Percentiles rank a stretch among this genome's conserved stretches.
phyloP scores from a whole-genome alignment of 2,329 filamentous ascomycete species.

The Chaetomiaceae sp. region DNA sequence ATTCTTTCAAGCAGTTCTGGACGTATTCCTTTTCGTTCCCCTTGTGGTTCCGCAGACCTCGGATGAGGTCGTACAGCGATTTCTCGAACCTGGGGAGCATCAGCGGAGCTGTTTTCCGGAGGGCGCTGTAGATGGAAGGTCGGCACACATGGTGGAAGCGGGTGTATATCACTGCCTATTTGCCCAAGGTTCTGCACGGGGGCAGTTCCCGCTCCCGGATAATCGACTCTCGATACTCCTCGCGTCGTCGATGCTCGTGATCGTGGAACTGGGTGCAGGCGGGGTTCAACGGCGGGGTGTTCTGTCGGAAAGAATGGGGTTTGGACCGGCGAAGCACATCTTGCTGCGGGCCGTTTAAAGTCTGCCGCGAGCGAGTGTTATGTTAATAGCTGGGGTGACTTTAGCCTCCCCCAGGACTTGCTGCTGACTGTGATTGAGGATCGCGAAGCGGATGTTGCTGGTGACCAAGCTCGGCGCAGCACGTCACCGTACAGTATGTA shows the following conservation, averaged over 20 bases:
- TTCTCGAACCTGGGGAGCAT: slow-evolving; percentile 84
- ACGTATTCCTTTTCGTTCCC: slow-evolving; percentile 95
- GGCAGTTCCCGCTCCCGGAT: background rate
- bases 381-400: background rate
- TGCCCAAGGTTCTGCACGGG: background rate
- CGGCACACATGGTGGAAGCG: slow-evolving; percentile 26
- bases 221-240: background rate
- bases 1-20: slow-evolving; percentile 89
- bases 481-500: slow-evolving; percentile 18
- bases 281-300: slow-evolving; percentile 16
- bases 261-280: background rate
- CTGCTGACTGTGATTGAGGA: background rate
- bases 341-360: slow-evolving; percentile 12
- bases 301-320: slow-evolving; percentile 8
- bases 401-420: slow-evolving; percentile 1
- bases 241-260: background rate
- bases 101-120: slow-evolving; percentile 19
- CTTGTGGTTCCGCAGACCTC: slow-evolving; percentile 91
- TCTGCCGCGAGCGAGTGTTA: background rate
- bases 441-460: background rate
- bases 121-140: background rate
- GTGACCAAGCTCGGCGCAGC: slow-evolving; percentile 9
- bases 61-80: slow-evolving; percentile 96
- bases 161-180: background rate
- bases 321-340: slow-evolving; percentile 15